Evolutionary conservation across 257 asterid species (phyloP), one percentile per base, ranked within the genome.

Genomic region (Rauvolfia tetraphylla): DNA sequence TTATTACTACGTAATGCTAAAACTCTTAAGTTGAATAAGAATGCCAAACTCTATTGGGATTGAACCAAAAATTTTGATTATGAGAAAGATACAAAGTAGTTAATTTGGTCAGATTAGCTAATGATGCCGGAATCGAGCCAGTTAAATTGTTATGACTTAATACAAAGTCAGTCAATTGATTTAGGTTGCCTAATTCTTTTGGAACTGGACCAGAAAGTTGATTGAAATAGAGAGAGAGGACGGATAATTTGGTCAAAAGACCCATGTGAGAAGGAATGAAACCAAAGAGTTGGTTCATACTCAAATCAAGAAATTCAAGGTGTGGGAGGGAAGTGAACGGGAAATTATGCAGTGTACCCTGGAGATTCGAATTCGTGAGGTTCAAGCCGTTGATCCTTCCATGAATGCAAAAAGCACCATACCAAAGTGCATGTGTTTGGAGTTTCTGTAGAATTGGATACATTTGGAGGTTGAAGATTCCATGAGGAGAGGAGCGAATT

Each of bases 271-370:
- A 65, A 0, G 81, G 75, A n/a, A 80, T 76, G 20, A 53, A 62
- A 34, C 83, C 83, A 34, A 51, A 77, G 46, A 77, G 41, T 0
- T 39, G n/a, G 20, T 77, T 81, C 14, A 33, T 0, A 66, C 73
- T 72, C 22, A 81, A 17, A 29, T 81, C 81, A 12, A 81, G 18
- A 67, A 75, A 61, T 12, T 63, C 65, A 71, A 80, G 83, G 63
- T 75, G 59, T 18, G 80, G 62, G 3, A 80, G 77, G 3, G 78
- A 69, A 0, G 51, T 53, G 41, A 81, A 81, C 7, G 78, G 84
- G 29, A 81, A 72, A 36, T 51, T 41, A 23, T 76, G 2, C 6
- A 81, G 75, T 34, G 75, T 65, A 22, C 81, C 84, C 9, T 4
- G 58, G 1, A 81, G 15, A 38, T 53, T 1, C 4, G 73, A 34